Evolutionary conservation across 129 eudicot genomes (phyloP).

Genomic region (Artemisia argyi): DNA sequence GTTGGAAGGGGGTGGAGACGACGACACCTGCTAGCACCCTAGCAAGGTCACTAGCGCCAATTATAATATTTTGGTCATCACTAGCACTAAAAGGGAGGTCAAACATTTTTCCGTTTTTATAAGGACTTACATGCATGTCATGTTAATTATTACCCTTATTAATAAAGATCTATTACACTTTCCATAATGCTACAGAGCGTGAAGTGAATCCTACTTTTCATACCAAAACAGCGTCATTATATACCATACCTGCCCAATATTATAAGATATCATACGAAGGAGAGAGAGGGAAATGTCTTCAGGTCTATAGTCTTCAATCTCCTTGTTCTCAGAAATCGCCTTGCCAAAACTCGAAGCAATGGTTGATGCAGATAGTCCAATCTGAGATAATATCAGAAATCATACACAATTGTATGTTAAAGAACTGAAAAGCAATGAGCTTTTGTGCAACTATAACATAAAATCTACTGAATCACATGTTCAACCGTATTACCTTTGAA

Average conservation of each 20-base stretch:
- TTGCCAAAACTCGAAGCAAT: constrained; percentile 99
- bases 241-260: constrained; percentile 87
- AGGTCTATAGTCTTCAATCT: constrained; percentile 88
- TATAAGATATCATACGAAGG: constrained; percentile 94
- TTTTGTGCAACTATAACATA: neutral
- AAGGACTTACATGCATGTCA: constrained; percentile 10
- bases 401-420: neutral
- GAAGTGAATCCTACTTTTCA: constrained; percentile 2
- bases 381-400: constrained; percentile 37
- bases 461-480: neutral
- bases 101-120: too few species aligned
- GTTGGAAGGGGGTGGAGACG: neutral
- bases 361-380: constrained; percentile 98
- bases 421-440: neutral
- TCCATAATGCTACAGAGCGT: neutral
- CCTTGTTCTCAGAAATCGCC: constrained; percentile 90
- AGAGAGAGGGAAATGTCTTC: constrained; percentile 98
- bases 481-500: constrained; percentile 57
- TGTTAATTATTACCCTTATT: neutral
- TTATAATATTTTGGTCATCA: too few species aligned
- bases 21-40: too few species aligned
- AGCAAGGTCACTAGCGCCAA: too few species aligned
- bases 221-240: constrained; percentile 8
- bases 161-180: neutral
- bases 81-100: too few species aligned